A percentile compares a stretch with the other conserved stretches of the same genome.
Conservation (phyloP, 306 rosid species). For the Hylodesmum podocarpum region DNA sequence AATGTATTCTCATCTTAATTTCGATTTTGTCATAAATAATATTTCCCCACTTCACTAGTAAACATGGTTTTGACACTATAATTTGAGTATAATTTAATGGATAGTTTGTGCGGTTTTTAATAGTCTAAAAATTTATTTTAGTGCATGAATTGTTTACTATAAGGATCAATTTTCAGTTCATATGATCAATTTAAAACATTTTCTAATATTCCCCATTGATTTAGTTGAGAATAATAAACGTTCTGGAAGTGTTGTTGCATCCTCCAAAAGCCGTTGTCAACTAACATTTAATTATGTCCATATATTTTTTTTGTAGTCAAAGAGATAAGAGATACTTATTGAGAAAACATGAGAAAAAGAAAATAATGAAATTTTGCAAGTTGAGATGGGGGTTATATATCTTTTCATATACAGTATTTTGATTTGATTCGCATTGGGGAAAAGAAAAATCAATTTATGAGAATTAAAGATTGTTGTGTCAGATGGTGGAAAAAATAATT, state of each 20-base stretch:
- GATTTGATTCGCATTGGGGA: background rate
- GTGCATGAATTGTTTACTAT: too few relatives aligned
- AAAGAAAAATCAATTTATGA: background rate
- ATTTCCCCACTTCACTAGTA: background rate
- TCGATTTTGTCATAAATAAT: background rate
- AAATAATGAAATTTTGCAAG: slow-evolving; percentile 23
- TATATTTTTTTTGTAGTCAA: background rate
- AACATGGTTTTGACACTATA: too few relatives aligned
- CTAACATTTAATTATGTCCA: background rate
- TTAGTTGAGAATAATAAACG: background rate
- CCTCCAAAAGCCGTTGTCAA: background rate
- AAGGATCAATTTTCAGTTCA: too few relatives aligned
- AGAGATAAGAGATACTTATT: slow-evolving; percentile 16
- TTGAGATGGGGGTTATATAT: slow-evolving; percentile 3
- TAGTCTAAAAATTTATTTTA: too few relatives aligned
- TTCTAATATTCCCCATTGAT: background rate
- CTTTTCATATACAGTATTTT: background rate
- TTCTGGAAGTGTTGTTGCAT: background rate
- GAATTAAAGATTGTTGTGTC: background rate
- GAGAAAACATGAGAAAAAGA: background rate
- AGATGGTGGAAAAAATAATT: background rate
- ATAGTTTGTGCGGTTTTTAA: too few relatives aligned
- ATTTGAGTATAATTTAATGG: too few relatives aligned
- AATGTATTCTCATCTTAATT: background rate
- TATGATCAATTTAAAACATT: too few relatives aligned